A percentile compares a stretch with the other conserved stretches of the same genome.
These are phyloP conservation scores for Tilletia setariae DNA, from an alignment of 1,284 basidiomycete species.

Conservation along the genomic window DNA sequence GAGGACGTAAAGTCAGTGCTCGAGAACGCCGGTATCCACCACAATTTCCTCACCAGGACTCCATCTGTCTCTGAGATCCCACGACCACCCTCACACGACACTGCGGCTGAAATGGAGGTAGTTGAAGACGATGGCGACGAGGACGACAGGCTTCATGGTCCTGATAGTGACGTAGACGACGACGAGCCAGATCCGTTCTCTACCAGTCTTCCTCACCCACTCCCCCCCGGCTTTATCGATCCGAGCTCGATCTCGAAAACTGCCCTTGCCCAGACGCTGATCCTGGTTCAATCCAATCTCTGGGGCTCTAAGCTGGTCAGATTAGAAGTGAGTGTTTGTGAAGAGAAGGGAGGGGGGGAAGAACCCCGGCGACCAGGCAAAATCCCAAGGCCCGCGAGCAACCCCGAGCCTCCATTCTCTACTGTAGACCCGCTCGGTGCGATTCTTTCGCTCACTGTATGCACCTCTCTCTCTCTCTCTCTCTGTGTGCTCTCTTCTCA, in stretches of 20 bases:
- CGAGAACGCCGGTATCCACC: conserved; percentile 13
- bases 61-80: not conserved
- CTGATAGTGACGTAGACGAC: not conserved
- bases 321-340: not conserved
- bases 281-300: not conserved
- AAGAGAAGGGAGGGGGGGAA: no score
- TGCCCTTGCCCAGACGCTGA: not conserved
- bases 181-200: not conserved
- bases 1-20: not conserved
- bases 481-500: no score
- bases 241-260: not conserved
- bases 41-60: not conserved
- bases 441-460: not conserved
- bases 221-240: not conserved
- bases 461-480: not conserved
- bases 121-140: not conserved
- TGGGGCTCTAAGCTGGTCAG: not conserved
- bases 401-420: not conserved
- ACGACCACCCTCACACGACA: not conserved
- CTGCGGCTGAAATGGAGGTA: not conserved
- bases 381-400: no score
- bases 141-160: not conserved
- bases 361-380: no score
- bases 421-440: not conserved
- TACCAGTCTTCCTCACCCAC: not conserved